phyloP scores from a whole-genome alignment of 2,329 filamentous ascomycete genomes.

The Colletotrichum salicis region DNA sequence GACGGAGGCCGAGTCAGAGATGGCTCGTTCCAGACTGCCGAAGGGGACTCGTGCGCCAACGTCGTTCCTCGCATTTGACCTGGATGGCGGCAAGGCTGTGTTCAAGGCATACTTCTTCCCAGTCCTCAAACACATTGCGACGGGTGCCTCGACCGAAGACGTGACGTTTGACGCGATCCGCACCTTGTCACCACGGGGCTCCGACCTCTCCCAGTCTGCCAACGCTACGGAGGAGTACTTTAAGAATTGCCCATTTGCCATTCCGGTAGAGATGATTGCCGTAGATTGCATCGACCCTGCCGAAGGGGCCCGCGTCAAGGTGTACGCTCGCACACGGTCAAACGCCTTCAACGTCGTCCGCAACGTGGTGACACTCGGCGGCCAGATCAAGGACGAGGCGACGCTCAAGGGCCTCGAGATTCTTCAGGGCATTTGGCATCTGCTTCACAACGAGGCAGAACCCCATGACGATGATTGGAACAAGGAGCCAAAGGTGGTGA shows the following conservation, averaged over 20 bases:
- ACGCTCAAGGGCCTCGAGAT: constrained; percentile 38
- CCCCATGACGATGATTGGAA: constrained; percentile 28
- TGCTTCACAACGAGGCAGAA: constrained; percentile 40
- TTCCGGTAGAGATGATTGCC: constrained; percentile 41
- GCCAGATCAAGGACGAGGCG: constrained; percentile 36
- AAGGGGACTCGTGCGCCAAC: constrained; percentile 38
- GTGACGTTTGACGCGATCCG: constrained; percentile 39
- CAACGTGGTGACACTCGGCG: constrained; percentile 41
- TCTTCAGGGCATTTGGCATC: constrained; percentile 41
- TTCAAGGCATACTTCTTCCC: constrained; percentile 43
- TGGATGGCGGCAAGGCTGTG: constrained; percentile 36
- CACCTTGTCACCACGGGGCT: constrained; percentile 37
- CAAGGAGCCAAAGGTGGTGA: constrained; percentile 24
- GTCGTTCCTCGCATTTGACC: constrained; percentile 41
- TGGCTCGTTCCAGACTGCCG: constrained; percentile 33
- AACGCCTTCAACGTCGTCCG: constrained; percentile 40
- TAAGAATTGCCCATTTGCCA: constrained; percentile 35
- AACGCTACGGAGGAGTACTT: constrained; percentile 38
- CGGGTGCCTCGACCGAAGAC: constrained; percentile 37
- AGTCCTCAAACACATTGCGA: constrained; percentile 40
- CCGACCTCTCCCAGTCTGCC: constrained; percentile 35
- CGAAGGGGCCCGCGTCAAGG: constrained; percentile 40
- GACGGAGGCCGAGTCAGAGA: constrained; percentile 29
- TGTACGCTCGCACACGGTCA: constrained; percentile 40
- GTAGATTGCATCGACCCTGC: constrained; percentile 42